Percentiles rank a stretch among this genome's conserved stretches.
These are phyloP conservation scores for Phytopythium boreale DNA, from an alignment of 352 stramenopile genomes.

Conservation along the genomic window DNA sequence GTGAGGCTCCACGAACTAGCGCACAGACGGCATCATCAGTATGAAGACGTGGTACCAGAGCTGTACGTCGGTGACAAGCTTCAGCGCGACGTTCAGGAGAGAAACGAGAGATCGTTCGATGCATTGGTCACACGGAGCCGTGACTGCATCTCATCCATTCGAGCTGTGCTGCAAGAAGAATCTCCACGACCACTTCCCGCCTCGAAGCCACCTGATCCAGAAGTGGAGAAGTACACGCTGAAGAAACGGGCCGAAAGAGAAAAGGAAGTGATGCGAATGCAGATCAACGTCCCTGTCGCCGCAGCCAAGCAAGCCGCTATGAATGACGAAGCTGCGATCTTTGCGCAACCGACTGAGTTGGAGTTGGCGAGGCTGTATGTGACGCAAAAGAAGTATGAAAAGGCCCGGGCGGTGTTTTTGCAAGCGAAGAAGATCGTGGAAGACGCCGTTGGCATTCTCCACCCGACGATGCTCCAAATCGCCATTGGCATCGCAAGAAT, in stretches of 20 bases:
- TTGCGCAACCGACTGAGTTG: conserved; percentile 41
- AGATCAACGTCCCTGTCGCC: conserved; percentile 46
- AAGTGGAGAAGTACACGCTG: conserved; percentile 48
- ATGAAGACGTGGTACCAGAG: conserved; percentile 34
- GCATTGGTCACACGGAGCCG: conserved; percentile 18
- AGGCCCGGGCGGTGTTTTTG: conserved; percentile 34
- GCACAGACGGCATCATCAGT: conserved; percentile 45
- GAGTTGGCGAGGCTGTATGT: conserved; percentile 57
- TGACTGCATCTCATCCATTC: conserved; percentile 29
- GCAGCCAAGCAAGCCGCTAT: conserved; percentile 39
- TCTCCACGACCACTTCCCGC: not conserved
- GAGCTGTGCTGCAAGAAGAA: conserved; percentile 15
- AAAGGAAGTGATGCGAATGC: conserved; percentile 52
- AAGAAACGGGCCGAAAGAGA: conserved; percentile 40
- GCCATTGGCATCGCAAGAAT: conserved; percentile 35
- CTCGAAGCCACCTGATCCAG: conserved; percentile 17
- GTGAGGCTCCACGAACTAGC: conserved; percentile 51
- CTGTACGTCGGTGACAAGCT: conserved; percentile 23
- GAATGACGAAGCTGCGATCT: conserved; percentile 38
- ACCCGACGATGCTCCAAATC: conserved; percentile 63
- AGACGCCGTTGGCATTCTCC: conserved; percentile 35
- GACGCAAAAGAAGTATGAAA: conserved; percentile 50
- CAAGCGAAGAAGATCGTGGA: conserved; percentile 24
- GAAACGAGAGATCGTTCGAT: conserved; percentile 28
- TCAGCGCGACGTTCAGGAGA: conserved; percentile 14